Base-by-base conservation (phyloP, 2,329 filamentous ascomycete genomes). In the Diaporthe longicolla region DNA sequence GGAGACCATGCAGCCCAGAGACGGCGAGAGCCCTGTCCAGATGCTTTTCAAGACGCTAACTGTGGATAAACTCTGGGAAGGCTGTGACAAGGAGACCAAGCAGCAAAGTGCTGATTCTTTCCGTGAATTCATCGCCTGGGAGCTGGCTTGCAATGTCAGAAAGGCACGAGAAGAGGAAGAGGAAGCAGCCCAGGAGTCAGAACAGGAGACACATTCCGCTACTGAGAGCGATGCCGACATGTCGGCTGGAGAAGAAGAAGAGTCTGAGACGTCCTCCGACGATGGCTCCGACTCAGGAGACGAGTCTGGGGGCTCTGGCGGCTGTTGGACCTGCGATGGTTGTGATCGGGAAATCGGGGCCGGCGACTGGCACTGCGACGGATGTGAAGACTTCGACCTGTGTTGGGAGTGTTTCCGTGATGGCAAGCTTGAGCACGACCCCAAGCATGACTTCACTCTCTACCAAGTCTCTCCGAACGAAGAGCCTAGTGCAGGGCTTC, bases 21-120 rank as follows among this genome's bases (percentile, higher is more conserved):
- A 19, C n/a, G 70, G 59, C 26, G 70, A 71, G 24, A 71, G 37
- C 35, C 70, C 57, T n/a, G n/a, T 65, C 11, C 70, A 71, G 24
- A 71, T 71, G 26, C 57, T 71, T 17, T 65, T 71, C 70, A 71
- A 57, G 45, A 71, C 70, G 11, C 57, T 63, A 5, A 63, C 57
- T 10, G 43, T 55, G 17, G 70, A 71, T 37, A 54, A 10, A 19
- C 43, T 71, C 3, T 65, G 70, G 70, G 37, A 55, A 21, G 35
- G 35, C 5, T 35, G 70, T 19, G 55, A 63, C 40, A 19, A 52
- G 5, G 24, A 50, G 2, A 19, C 32, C 32, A 63, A 45, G 19
- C 15, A 43, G 10, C 45, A 50, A n/a, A 43, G 50, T 29, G 37
- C 37, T 52, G 57, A 9, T 13, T 63, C 57, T 1, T 71, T 71